phyloP scores from a whole-genome alignment of 352 stramenopile genomes.

The Pythium grandisporangium region DNA sequence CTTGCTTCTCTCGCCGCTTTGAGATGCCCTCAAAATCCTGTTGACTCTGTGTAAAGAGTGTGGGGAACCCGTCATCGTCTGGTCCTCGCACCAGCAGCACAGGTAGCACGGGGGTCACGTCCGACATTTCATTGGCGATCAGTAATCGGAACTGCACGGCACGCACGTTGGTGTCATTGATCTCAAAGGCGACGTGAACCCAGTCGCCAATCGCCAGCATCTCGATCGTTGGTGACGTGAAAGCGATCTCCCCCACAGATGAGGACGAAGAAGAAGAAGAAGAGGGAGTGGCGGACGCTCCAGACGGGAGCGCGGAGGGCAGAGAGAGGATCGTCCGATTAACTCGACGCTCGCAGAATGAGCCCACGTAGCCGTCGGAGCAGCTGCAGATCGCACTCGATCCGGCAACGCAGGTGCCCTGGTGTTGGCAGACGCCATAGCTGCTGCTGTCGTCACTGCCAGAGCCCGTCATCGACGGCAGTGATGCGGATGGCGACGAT shows the following conservation, averaged over 20 bases:
- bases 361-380: constrained; percentile 16
- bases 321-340: constrained; percentile 12
- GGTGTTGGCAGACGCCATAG: constrained; percentile 33
- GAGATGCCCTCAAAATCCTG: constrained; percentile 43
- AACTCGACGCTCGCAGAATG: constrained; percentile 25
- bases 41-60: constrained; percentile 25
- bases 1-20: constrained; percentile 12
- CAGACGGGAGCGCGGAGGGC: constrained; percentile 2
- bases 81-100: constrained; percentile 49
- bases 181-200: constrained; percentile 61
- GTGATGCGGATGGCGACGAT: no score
- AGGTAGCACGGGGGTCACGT: constrained; percentile 29
- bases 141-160: constrained; percentile 34
- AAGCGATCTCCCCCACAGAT: constrained; percentile 6
- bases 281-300: neutral
- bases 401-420: constrained; percentile 31
- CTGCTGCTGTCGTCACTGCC: constrained; percentile 1
- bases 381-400: constrained; percentile 49
- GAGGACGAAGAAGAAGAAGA: constrained; percentile 8
- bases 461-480: neutral
- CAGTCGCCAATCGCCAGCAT: constrained; percentile 36
- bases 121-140: constrained; percentile 31
- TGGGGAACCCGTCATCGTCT: constrained; percentile 39
- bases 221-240: constrained; percentile 3
- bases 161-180: constrained; percentile 26